Evolutionary conservation across 345 rosid species (phyloP).

Genomic region (Luvunga scandens): DNA sequence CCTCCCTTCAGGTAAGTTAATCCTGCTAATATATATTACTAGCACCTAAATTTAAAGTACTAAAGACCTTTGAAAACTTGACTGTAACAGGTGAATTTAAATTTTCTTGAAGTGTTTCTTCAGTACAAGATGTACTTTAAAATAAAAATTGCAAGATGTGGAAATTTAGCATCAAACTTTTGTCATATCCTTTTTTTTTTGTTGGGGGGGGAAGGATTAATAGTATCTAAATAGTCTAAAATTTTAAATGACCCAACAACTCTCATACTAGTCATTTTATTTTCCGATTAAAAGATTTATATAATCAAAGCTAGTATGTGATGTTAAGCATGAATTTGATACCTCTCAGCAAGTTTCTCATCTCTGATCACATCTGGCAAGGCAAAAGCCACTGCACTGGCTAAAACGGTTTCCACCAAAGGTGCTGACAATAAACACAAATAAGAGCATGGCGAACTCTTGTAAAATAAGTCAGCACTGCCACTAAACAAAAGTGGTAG

Average conservation of each 20-base stretch:
- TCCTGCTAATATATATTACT: no score
- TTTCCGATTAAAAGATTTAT: not conserved
- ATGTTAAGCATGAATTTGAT: not conserved
- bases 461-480: not conserved
- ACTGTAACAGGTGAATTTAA: no score
- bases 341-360: conserved; percentile 86
- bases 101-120: no score
- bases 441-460: conserved; percentile 14
- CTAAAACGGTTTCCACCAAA: conserved; percentile 95
- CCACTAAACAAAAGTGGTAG: not conserved
- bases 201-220: no score
- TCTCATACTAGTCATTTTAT: not conserved
- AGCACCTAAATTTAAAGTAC: no score
- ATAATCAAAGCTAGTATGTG: not conserved
- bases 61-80: no score
- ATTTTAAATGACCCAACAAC: not conserved
- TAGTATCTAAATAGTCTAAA: not conserved
- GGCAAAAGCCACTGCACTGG: conserved; percentile 91
- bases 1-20: no score
- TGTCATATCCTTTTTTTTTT: no score
- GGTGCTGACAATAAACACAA: conserved; percentile 49
- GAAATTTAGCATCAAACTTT: not conserved
- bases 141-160: not conserved
- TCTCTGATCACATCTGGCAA: conserved; percentile 77
- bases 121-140: not conserved